These are phyloP conservation scores for Ceratocystis variospora DNA, from an alignment of 2,329 filamentous ascomycete species.

Conservation along the genomic window DNA sequence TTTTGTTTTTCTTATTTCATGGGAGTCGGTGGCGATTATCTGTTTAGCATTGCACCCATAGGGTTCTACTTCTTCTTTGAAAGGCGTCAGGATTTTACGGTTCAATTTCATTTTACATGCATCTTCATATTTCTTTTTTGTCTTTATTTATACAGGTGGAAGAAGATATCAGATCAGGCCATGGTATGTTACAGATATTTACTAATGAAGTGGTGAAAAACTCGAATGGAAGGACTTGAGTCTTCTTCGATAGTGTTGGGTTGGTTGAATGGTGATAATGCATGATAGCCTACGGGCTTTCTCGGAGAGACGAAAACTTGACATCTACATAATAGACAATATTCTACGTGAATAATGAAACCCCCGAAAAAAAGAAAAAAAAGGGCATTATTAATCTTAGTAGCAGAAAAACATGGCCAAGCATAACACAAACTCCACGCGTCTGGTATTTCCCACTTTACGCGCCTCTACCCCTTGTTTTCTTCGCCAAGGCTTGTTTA, in stretches of 20 bases:
- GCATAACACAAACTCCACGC: slow-evolving; percentile 2
- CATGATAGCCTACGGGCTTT: slow-evolving; percentile 1
- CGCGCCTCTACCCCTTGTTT: neutral
- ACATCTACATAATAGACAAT: neutral
- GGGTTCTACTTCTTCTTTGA: slow-evolving; percentile 17
- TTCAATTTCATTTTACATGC: slow-evolving; percentile 15
- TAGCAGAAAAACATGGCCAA: neutral
- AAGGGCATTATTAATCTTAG: neutral
- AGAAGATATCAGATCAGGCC: neutral
- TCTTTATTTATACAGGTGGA: slow-evolving; percentile 10
- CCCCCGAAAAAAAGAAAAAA: too few relatives aligned
- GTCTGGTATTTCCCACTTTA: slow-evolving; percentile 15
- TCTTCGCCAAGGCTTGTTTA: neutral
- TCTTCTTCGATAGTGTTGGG: neutral
- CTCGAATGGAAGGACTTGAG: neutral
- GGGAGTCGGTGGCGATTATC: slow-evolving; percentile 19
- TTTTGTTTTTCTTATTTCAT: slow-evolving; percentile 16
- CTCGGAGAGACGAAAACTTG: neutral
- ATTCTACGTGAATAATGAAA: neutral
- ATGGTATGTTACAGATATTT: neutral
- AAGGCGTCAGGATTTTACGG: slow-evolving; percentile 19
- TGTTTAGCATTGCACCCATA: slow-evolving; percentile 19
- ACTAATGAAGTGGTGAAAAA: neutral
- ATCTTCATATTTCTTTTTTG: slow-evolving; percentile 12
- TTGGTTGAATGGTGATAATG: neutral